phyloP scores from a whole-genome alignment of 2,329 filamentous ascomycete species.

The Trichoderma atroviride region DNA sequence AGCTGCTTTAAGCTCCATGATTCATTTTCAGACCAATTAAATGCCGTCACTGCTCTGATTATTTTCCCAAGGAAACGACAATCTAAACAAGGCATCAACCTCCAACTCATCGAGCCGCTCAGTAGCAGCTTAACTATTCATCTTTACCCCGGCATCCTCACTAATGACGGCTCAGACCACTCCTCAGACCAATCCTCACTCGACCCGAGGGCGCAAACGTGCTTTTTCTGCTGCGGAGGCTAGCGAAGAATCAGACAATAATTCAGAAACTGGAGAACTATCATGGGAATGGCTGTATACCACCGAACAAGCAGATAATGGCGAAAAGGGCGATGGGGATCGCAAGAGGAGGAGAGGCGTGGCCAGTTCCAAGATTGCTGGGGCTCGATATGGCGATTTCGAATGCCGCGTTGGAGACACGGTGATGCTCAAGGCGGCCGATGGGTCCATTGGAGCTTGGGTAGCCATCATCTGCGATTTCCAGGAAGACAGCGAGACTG shows the following conservation, averaged over 20 bases:
- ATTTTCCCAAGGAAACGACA: neutral
- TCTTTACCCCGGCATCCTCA: conserved; percentile 24
- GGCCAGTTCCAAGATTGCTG: conserved; percentile 62
- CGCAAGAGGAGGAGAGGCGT: conserved; percentile 42
- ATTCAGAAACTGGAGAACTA: conserved; percentile 71
- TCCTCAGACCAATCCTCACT: conserved; percentile 29
- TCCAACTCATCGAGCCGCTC: neutral
- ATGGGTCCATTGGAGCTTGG: conserved; percentile 86
- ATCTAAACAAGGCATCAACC: neutral
- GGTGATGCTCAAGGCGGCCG: conserved; percentile 78
- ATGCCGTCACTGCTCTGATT: neutral
- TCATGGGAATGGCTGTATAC: conserved; percentile 81
- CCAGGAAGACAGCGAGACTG: conserved; percentile 65
- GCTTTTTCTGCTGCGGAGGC: conserved; percentile 54
- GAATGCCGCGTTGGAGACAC: conserved; percentile 80
- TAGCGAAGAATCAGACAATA: conserved; percentile 85
- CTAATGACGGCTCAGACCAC: conserved; percentile 35
- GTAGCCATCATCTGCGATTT: conserved; percentile 88
- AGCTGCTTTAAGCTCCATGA: neutral
- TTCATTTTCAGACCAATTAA: neutral
- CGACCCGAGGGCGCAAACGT: conserved; percentile 30
- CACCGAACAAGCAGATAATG: conserved; percentile 38
- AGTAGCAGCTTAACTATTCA: neutral
- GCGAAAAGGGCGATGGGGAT: conserved; percentile 36
- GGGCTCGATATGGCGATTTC: conserved; percentile 80